These are phyloP conservation scores for Hortaea sp. DNA, from an alignment of 2,329 filamentous ascomycete species.

Conservation along the genomic window DNA sequence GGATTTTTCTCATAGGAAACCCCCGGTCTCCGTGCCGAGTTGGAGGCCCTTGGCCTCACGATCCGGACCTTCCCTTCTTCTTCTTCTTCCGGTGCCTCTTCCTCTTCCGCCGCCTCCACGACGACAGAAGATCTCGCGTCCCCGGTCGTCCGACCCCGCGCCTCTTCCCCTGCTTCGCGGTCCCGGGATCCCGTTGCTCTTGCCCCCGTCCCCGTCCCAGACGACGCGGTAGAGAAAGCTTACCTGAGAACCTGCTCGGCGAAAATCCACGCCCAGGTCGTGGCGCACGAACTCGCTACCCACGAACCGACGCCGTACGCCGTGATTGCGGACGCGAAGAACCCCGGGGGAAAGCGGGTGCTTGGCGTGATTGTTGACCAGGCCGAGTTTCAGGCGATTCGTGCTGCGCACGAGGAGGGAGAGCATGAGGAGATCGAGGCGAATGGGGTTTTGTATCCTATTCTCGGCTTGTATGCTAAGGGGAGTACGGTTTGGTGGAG, in stretches of 20 bases:
- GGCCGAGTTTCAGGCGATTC: background rate
- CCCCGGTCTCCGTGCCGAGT: background rate
- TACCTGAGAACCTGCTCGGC: background rate
- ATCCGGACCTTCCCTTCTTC: background rate
- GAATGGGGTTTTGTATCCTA: background rate
- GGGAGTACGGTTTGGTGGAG: background rate
- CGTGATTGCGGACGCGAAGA: background rate
- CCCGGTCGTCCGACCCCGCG: too few relatives aligned
- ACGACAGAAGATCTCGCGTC: background rate
- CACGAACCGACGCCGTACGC: background rate
- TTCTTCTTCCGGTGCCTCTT: background rate
- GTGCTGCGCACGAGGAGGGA: background rate
- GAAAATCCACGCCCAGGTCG: background rate
- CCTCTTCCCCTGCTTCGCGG: background rate
- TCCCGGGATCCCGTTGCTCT: background rate
- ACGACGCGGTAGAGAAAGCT: background rate
- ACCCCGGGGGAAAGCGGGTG: background rate
- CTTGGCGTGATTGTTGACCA: background rate
- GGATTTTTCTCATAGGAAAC: background rate
- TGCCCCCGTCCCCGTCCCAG: background rate
- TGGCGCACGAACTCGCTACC: background rate
- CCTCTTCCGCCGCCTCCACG: background rate
- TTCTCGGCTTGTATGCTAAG: slow-evolving; percentile 1
- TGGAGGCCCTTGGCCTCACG: background rate
- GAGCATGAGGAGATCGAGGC: background rate